Conservation (phyloP, 192 early-diverging fungal genomes). For the Rhizoclosmatium globosum region DNA sequence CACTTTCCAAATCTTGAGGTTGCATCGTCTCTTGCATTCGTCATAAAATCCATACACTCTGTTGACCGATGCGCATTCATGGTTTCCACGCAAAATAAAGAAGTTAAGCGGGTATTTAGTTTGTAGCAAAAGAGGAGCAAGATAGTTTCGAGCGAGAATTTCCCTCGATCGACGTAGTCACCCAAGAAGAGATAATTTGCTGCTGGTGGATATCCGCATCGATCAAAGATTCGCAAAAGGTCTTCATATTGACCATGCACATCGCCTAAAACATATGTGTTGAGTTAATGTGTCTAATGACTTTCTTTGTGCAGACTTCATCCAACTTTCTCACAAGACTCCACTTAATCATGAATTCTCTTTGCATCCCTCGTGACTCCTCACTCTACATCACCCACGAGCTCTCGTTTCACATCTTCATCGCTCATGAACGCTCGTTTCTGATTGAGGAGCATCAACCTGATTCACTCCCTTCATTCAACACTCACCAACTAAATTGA, state of each 20-base stretch:
- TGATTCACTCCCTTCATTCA: no score
- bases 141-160: conserved; percentile 94
- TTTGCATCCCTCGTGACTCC: no score
- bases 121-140: conserved; percentile 94
- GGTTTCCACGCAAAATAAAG: conserved; percentile 96
- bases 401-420: no score
- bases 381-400: no score
- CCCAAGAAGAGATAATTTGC: conserved; percentile 92
- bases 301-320: no score
- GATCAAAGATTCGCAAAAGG: conserved; percentile 90
- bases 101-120: conserved; percentile 96
- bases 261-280: conserved; percentile 66
- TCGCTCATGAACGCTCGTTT: no score
- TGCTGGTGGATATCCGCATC: conserved; percentile 90
- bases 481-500: conserved; percentile 54
- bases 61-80: conserved; percentile 94
- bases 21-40: conserved; percentile 92
- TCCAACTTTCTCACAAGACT: no score
- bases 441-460: no score
- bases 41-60: conserved; percentile 97
- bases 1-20: conserved; percentile 87
- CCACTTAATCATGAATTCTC: no score
- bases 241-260: conserved; percentile 97
- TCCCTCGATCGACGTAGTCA: conserved; percentile 98
- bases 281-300: background rate